These are phyloP conservation scores for Kwoniella heveanensis DNA, from an alignment of 768 basidiomycete species.

Conservation along the genomic window DNA sequence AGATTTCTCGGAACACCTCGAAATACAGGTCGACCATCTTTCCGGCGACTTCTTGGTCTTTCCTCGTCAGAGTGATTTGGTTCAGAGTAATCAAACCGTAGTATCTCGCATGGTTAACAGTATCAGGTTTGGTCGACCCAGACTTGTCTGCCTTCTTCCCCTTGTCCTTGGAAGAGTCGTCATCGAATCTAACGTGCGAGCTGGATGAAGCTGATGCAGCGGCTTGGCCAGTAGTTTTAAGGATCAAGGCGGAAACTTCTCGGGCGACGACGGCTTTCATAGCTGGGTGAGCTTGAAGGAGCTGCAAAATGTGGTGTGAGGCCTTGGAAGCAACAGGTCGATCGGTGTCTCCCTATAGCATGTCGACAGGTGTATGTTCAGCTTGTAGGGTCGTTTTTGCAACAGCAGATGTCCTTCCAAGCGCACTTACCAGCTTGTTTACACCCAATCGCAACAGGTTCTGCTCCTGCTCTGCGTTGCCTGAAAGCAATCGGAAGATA, in stretches of 20 bases:
- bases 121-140: conserved; percentile 30
- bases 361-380: background rate
- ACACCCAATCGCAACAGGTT: conserved; percentile 88
- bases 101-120: conserved; percentile 73
- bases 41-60: conserved; percentile 72
- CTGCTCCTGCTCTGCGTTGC: conserved; percentile 96
- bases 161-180: conserved; percentile 37
- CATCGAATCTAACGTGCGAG: conserved; percentile 59
- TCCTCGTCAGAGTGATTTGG: conserved; percentile 73
- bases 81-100: conserved; percentile 93
- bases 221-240: conserved; percentile 62
- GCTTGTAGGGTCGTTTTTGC: background rate
- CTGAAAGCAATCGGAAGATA: conserved; percentile 75
- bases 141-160: conserved; percentile 48
- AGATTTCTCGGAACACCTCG: conserved; percentile 84
- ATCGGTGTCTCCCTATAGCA: conserved; percentile 77
- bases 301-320: conserved; percentile 83
- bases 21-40: conserved; percentile 88
- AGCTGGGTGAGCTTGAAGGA: conserved; percentile 84
- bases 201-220: conserved; percentile 54
- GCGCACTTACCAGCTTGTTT: conserved; percentile 89
- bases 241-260: conserved; percentile 77
- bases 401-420: too few species aligned
- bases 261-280: conserved; percentile 90
- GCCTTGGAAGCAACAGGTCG: conserved; percentile 83